phyloP scores from a whole-genome alignment of 495 filamentous ascomycete species.

The Terfezia claveryi region DNA sequence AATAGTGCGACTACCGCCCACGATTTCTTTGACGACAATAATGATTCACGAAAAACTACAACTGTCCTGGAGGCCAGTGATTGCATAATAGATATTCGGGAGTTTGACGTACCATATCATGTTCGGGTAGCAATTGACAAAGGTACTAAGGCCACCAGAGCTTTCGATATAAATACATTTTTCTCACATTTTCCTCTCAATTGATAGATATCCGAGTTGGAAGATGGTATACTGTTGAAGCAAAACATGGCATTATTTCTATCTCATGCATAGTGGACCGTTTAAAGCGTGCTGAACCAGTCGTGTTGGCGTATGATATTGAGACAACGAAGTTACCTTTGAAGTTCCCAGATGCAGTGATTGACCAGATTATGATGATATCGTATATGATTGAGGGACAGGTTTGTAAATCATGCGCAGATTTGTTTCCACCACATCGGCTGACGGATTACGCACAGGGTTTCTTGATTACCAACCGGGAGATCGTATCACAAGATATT shows the following conservation, averaged over 20 bases:
- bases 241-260: constrained; percentile 68
- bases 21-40: constrained; percentile 85
- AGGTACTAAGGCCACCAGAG: constrained; percentile 27
- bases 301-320: constrained; percentile 95
- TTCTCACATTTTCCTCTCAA: not conserved
- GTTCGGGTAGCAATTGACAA: constrained; percentile 94
- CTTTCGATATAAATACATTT: not conserved
- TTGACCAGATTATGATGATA: constrained; percentile 99
- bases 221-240: constrained; percentile 92
- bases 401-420: constrained; percentile 3
- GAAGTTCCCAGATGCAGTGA: constrained; percentile 89
- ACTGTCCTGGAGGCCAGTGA: constrained; percentile 76
- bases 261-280: constrained; percentile 74
- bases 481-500: constrained; percentile 96
- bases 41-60: constrained; percentile 61
- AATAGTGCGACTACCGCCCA: constrained; percentile 62
- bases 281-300: constrained; percentile 70
- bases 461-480: constrained; percentile 92
- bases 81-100: constrained; percentile 94
- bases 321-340: constrained; percentile 91
- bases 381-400: constrained; percentile 99
- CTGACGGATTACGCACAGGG: constrained; percentile 23
- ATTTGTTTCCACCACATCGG: not conserved
- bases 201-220: constrained; percentile 72
- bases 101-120: constrained; percentile 98